Evolutionary conservation across 192 early-diverging fungal genomes (phyloP).

Genomic region (Umbelopsis sp.): DNA sequence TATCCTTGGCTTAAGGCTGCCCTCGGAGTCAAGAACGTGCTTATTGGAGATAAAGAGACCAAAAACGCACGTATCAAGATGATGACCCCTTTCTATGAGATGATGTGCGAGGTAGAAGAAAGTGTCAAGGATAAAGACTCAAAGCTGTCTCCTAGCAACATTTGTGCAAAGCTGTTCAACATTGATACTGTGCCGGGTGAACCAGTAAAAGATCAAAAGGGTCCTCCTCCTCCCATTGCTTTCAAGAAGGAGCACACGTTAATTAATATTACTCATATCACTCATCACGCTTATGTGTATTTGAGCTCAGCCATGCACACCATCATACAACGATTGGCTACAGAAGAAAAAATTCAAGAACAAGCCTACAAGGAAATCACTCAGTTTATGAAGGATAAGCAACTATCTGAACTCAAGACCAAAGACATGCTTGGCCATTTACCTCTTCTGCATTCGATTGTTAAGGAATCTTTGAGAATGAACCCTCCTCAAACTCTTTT

Average conservation of each 20-base stretch:
- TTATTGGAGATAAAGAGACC: neutral
- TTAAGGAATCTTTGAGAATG: constrained; percentile 35
- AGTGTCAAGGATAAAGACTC: neutral
- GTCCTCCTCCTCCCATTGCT: constrained; percentile 18
- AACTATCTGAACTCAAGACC: constrained; percentile 13
- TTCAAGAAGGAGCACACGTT: constrained; percentile 30
- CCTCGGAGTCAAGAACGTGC: neutral
- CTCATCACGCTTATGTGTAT: constrained; percentile 32
- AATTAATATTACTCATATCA: constrained; percentile 38
- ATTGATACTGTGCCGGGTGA: constrained; percentile 13
- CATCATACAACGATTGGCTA: constrained; percentile 44
- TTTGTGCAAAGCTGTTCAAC: constrained; percentile 1
- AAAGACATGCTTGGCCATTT: neutral
- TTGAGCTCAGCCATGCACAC: constrained; percentile 34
- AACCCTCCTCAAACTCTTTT: constrained; percentile 26
- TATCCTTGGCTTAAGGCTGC: constrained; percentile 20
- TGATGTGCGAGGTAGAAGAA: constrained; percentile 6
- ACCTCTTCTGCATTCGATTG: constrained; percentile 26
- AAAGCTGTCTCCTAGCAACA: neutral
- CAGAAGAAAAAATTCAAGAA: constrained; percentile 40
- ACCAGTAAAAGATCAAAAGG: neutral
- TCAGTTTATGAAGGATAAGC: neutral
- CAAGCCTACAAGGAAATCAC: constrained; percentile 36
- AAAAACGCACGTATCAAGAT: constrained; percentile 2
- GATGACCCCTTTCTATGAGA: neutral